Evolutionary conservation across 495 filamentous ascomycete species (phyloP).

Genomic region (Podospora tetraspora): DNA sequence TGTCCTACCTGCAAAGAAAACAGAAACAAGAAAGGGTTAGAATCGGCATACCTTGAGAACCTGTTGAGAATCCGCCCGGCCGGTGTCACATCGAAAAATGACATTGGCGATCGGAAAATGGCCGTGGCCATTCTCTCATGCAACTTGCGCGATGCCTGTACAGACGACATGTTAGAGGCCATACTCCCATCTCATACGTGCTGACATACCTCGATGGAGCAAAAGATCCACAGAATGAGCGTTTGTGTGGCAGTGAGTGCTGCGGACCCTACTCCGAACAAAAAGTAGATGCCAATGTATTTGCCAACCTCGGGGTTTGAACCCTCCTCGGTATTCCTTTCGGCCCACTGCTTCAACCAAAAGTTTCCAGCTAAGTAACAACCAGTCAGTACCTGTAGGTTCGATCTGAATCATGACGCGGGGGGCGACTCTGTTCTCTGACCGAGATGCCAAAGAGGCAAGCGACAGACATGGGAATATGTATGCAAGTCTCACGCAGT

Average conservation of each 20-base stretch:
- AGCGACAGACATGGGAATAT: not conserved
- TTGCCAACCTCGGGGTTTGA: slow-evolving; percentile 72
- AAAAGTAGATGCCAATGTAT: slow-evolving; percentile 92
- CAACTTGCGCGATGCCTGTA: slow-evolving; percentile 81
- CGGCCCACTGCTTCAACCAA: slow-evolving; percentile 93
- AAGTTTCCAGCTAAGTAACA: slow-evolving; percentile 56
- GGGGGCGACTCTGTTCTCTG: not conserved
- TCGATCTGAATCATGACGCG: not conserved
- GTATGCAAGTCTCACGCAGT: not conserved
- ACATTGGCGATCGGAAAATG: slow-evolving; percentile 98
- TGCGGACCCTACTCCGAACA: slow-evolving; percentile 85
- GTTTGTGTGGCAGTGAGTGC: slow-evolving; percentile 85
- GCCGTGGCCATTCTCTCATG: slow-evolving; percentile 98
- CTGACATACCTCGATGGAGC: slow-evolving; percentile 77
- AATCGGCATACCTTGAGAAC: slow-evolving; percentile 70
- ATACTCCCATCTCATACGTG: not conserved
- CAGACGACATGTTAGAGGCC: slow-evolving; percentile 19
- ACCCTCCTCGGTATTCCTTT: slow-evolving; percentile 61
- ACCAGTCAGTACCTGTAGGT: not conserved
- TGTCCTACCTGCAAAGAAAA: slow-evolving; percentile 15
- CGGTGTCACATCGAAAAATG: slow-evolving; percentile 98
- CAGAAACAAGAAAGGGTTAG: slow-evolving; percentile 2
- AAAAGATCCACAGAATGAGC: slow-evolving; percentile 97
- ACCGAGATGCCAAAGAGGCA: not conserved
- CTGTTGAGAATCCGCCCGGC: slow-evolving; percentile 93